phyloP scores from a whole-genome alignment of 768 basidiomycete genomes.

The Albatrellus ellisii region DNA sequence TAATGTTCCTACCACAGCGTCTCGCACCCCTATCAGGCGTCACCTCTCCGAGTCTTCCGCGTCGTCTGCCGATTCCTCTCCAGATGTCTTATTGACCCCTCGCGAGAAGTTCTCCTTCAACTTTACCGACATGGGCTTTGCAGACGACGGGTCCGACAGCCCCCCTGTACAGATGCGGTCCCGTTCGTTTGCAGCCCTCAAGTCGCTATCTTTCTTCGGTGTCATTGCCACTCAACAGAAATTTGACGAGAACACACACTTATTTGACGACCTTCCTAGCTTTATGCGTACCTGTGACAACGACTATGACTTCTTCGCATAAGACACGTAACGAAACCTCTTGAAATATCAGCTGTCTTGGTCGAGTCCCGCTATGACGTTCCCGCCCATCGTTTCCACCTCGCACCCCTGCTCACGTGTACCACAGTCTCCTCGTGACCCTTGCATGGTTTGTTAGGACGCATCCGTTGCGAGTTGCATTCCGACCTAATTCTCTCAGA shows the following conservation, averaged over 20 bases:
- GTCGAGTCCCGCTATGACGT: neutral
- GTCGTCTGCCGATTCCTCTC: conserved; percentile 12
- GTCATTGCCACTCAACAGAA: neutral
- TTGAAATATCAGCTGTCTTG: conserved; percentile 2
- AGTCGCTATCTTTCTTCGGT: conserved; percentile 2
- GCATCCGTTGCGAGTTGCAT: too few relatives aligned
- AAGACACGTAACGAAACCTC: conserved; percentile 5
- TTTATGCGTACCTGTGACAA: conserved; percentile 8
- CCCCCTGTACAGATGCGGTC: conserved; percentile 7
- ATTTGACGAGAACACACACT: neutral
- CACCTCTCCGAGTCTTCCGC: conserved; percentile 10
- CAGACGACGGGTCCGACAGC: conserved; percentile 8
- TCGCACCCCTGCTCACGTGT: too few relatives aligned
- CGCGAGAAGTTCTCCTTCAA: conserved; percentile 10
- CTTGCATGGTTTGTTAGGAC: too few relatives aligned
- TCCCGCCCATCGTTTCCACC: too few relatives aligned
- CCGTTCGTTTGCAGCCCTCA: conserved; percentile 1
- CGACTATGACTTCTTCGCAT: conserved; percentile 15
- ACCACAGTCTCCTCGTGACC: too few relatives aligned
- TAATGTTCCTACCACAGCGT: conserved; percentile 2
- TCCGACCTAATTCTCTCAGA: too few relatives aligned
- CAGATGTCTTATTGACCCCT: conserved; percentile 10
- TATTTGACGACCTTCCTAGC: conserved; percentile 1
- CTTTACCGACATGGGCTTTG: conserved; percentile 10
- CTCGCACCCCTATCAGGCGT: conserved; percentile 21